These are phyloP conservation scores for Globisporangium megalacanthum DNA, from an alignment of 352 stramenopile genomes.

Conservation along the genomic window DNA sequence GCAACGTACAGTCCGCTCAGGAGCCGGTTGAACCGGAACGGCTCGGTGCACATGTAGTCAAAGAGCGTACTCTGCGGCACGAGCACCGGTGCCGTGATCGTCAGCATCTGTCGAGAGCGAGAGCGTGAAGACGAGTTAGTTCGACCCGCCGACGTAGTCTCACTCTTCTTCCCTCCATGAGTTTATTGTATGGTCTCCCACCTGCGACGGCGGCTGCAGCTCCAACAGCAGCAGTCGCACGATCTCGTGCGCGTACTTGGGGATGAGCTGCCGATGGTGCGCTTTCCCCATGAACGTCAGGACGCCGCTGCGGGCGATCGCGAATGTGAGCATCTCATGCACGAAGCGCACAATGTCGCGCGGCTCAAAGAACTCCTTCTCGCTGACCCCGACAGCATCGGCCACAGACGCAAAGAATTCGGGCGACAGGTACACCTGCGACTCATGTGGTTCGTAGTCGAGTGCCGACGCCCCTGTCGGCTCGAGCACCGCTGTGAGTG, in stretches of 20 bases:
- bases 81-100: conserved; percentile 17
- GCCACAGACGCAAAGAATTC: conserved; percentile 39
- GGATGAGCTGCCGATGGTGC: conserved; percentile 44
- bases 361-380: conserved; percentile 38
- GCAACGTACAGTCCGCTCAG: conserved; percentile 35
- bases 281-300: conserved; percentile 62
- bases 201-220: conserved; percentile 39
- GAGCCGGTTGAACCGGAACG: conserved; percentile 43
- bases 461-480: conserved; percentile 2
- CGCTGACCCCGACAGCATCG: conserved; percentile 26
- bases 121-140: too few relatives aligned
- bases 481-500: conserved; percentile 21
- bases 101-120: conserved; percentile 1
- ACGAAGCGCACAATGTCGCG: conserved; percentile 40
- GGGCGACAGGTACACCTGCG: conserved; percentile 25
- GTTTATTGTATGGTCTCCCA: too few relatives aligned
- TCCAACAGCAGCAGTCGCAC: conserved; percentile 33
- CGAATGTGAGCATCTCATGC: conserved; percentile 49
- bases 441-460: background rate
- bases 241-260: conserved; percentile 45
- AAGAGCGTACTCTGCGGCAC: conserved; percentile 44
- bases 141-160: too few relatives aligned
- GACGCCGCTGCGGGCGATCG: conserved; percentile 37
- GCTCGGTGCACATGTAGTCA: conserved; percentile 44
- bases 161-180: too few relatives aligned